Conservation (phyloP, 139 green algal genomes). For the Volvox africanus region DNA sequence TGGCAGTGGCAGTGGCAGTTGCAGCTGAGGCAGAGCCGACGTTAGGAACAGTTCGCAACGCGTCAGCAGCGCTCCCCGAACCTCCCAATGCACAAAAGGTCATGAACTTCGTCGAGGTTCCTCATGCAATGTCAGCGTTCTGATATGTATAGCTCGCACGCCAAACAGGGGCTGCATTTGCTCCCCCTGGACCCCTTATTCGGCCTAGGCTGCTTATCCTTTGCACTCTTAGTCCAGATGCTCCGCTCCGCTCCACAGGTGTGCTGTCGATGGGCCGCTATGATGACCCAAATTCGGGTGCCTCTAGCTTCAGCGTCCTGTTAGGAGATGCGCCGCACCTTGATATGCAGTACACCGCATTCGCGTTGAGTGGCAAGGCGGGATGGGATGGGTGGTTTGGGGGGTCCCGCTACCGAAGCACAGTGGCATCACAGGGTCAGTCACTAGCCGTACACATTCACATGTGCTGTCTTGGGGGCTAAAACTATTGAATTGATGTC, state of each 20-base stretch:
- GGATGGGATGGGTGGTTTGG: neutral
- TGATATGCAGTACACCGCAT: slow-evolving; percentile 87
- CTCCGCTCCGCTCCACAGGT: slow-evolving; percentile 55
- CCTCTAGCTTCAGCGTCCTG: slow-evolving; percentile 89
- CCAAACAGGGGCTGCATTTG: too few species aligned
- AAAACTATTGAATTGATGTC: too few species aligned
- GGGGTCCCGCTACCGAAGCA: neutral
- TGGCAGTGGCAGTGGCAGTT: neutral
- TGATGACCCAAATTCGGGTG: slow-evolving; percentile 86
- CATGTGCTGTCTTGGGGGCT: too few species aligned
- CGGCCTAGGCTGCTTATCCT: neutral
- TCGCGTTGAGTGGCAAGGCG: slow-evolving; percentile 65
- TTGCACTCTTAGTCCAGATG: neutral
- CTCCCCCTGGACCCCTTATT: neutral
- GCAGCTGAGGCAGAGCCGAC: neutral
- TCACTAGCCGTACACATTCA: too few species aligned
- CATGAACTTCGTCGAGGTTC: too few species aligned
- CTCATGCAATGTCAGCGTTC: too few species aligned
- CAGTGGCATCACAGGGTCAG: neutral
- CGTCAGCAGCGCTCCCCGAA: neutral
- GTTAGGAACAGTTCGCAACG: neutral
- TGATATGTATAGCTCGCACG: too few species aligned
- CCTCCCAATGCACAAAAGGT: too few species aligned
- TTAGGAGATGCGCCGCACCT: slow-evolving; percentile 86
- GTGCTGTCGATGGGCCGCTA: slow-evolving; percentile 87